phyloP scores from a whole-genome alignment of 1,284 basidiomycete species.

The Puccinia coronata region DNA sequence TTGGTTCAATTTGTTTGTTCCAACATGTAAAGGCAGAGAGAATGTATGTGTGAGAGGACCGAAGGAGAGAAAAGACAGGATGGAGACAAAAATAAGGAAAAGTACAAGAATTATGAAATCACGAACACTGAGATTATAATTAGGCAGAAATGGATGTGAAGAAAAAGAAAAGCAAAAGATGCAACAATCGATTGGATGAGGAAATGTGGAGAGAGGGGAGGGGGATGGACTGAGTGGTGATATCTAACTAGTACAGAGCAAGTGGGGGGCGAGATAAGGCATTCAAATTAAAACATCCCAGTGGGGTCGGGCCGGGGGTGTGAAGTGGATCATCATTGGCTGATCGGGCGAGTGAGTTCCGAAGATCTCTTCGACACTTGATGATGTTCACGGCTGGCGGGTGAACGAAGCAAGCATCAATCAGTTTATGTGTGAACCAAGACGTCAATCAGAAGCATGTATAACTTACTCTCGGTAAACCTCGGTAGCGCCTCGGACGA shows the following conservation, averaged over 20 bases:
- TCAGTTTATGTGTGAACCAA: too few relatives aligned
- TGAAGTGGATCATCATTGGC: not conserved
- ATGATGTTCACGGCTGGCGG: constrained; percentile 29
- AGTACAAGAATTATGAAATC: constrained; percentile 5
- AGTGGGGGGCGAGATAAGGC: not conserved
- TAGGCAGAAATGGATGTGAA: not conserved
- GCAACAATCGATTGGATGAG: not conserved
- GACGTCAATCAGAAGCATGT: not conserved
- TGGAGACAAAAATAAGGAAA: not conserved
- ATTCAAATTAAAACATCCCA: not conserved
- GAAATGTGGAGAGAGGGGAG: not conserved
- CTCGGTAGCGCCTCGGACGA: constrained; percentile 42
- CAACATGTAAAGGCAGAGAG: too few relatives aligned
- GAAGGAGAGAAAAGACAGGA: not conserved
- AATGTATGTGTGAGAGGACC: too few relatives aligned
- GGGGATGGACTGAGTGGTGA: constrained; percentile 10
- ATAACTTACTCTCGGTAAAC: constrained; percentile 48
- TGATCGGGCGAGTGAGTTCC: not conserved
- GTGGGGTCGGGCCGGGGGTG: not conserved
- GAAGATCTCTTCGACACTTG: constrained; percentile 13
- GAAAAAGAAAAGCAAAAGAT: not conserved
- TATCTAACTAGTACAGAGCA: constrained; percentile 19
- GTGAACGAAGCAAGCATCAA: not conserved
- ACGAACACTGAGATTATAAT: not conserved
- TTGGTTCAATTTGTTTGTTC: too few relatives aligned